A percentile compares a stretch with the other conserved stretches of the same genome.
Conservation (phyloP, 2,329 filamentous ascomycete species). For the Lasiodiplodia sp. region DNA sequence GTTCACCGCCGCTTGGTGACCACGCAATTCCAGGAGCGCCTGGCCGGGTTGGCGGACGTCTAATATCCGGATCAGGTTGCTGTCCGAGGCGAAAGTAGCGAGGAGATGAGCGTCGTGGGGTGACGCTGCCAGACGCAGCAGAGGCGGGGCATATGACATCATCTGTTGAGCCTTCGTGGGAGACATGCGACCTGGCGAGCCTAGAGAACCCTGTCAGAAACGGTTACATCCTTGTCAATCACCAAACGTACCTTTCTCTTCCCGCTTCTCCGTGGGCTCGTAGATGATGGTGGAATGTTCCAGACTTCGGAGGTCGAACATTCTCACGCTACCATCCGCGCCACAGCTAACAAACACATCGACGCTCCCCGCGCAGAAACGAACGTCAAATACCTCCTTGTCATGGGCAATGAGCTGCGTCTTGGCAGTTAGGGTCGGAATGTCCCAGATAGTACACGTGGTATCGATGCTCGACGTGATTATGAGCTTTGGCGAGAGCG, state of each 20-base stretch:
- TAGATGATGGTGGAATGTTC: conserved; percentile 99
- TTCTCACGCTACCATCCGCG: conserved; percentile 94
- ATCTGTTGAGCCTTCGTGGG: conserved; percentile 80
- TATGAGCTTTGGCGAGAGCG: conserved; percentile 88
- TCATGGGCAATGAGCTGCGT: conserved; percentile 98
- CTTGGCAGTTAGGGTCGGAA: conserved; percentile 95
- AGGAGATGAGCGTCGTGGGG: conserved; percentile 95
- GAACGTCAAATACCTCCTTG: conserved; percentile 98
- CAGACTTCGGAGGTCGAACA: conserved; percentile 96
- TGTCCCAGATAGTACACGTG: conserved; percentile 99
- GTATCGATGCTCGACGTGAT: conserved; percentile 99
- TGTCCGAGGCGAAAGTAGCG: conserved; percentile 96
- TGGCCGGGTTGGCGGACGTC: conserved; percentile 97
- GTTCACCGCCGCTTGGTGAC: conserved; percentile 85
- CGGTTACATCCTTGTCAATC: conserved; percentile 30
- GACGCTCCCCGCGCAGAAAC: conserved; percentile 97
- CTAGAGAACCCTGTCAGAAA: conserved; percentile 33
- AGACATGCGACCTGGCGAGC: conserved; percentile 65
- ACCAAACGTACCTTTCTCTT: conserved; percentile 51
- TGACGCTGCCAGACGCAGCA: conserved; percentile 85
- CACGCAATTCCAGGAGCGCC: conserved; percentile 89
- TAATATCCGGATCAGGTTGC: conserved; percentile 88
- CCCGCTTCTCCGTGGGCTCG: conserved; percentile 85
- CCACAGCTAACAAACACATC: conserved; percentile 98
- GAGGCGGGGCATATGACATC: conserved; percentile 68